phyloP scores from a whole-genome alignment of 1,284 basidiomycete species.

The Wallemia mellicola region DNA sequence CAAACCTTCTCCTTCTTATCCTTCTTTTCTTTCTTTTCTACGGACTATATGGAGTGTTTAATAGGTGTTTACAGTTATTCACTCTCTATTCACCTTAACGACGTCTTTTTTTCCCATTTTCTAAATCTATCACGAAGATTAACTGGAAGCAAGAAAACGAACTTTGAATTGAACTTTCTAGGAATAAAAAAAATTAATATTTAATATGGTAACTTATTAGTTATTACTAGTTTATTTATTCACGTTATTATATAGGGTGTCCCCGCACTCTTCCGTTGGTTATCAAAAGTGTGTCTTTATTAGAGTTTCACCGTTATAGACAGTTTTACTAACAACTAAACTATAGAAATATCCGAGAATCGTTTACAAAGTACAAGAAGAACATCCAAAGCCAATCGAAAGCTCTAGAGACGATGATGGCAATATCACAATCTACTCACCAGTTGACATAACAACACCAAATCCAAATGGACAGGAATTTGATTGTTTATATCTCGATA shows the following conservation, averaged over 20 bases:
- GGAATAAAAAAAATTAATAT: background rate
- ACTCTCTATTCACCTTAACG: background rate
- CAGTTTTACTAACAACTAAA: background rate
- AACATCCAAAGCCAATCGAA: slow-evolving; percentile 36
- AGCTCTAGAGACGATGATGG: slow-evolving; percentile 27
- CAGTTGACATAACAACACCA: slow-evolving; percentile 45
- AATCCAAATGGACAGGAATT: slow-evolving; percentile 96
- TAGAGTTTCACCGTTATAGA: background rate
- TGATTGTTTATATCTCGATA: slow-evolving; percentile 81
- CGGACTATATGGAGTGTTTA: background rate
- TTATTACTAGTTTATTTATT: background rate
- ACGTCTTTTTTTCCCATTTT: background rate
- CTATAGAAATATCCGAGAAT: slow-evolving; percentile 65
- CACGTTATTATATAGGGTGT: slow-evolving; percentile 36
- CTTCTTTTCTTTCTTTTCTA: background rate
- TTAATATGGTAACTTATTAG: background rate
- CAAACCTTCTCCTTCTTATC: too few relatives aligned
- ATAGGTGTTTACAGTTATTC: background rate
- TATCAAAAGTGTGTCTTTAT: slow-evolving; percentile 32
- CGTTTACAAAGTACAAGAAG: slow-evolving; percentile 50
- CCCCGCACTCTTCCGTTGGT: slow-evolving; percentile 74
- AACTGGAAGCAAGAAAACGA: too few relatives aligned
- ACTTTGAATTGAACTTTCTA: too few relatives aligned
- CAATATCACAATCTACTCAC: slow-evolving; percentile 31
- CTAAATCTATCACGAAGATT: background rate